Conservation (phyloP, 305 asterid genomes). For the Rubia tinctorum region DNA sequence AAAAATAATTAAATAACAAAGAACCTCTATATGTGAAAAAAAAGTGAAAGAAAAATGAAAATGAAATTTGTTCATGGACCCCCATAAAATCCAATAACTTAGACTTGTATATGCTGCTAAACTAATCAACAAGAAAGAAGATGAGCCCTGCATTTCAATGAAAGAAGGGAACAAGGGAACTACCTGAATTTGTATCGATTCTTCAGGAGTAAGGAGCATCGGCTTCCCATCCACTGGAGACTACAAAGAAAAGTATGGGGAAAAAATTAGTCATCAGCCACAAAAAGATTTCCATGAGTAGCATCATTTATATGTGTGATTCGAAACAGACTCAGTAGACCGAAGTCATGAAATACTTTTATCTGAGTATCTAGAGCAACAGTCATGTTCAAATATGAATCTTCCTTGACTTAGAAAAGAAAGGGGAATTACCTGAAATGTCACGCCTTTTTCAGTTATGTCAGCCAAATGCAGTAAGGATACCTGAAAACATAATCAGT, state of each 20-base stretch:
- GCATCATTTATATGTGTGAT: not conserved
- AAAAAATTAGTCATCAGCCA: conserved; percentile 14
- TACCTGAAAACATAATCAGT: conserved; percentile 48
- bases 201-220: conserved; percentile 98
- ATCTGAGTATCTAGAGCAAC: not conserved
- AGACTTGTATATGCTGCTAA: not conserved
- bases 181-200: conserved; percentile 96
- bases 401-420: conserved; percentile 3
- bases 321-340: not conserved
- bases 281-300: not conserved
- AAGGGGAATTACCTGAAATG: conserved; percentile 70
- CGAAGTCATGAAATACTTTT: not conserved
- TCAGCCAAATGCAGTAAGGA: conserved; percentile 96
- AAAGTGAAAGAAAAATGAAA: not conserved
- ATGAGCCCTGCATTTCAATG: not conserved
- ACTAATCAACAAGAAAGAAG: not conserved
- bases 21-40: not conserved
- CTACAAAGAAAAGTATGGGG: conserved; percentile 44
- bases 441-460: conserved; percentile 92
- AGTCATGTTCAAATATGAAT: not conserved
- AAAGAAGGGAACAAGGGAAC: conserved; percentile 1
- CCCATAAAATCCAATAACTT: not conserved
- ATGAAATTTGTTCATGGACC: not conserved
- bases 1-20: not conserved
- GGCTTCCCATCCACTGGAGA: conserved; percentile 99